Evolutionary conservation across 2,329 filamentous ascomycete genomes (phyloP), one percentile per base, ranked within the genome.

Genomic region (Penicillium sp.): DNA sequence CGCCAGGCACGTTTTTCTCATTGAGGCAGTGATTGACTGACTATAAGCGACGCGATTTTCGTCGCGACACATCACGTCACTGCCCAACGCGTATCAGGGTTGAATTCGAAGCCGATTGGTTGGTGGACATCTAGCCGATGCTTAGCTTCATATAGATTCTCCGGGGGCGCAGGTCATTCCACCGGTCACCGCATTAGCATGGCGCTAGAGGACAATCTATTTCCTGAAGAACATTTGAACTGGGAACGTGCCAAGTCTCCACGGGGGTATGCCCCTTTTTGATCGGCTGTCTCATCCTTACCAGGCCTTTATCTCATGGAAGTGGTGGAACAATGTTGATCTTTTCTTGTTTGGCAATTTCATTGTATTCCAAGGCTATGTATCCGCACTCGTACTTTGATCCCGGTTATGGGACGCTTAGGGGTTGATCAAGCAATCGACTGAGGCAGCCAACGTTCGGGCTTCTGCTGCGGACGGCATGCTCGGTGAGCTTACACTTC

Each of bases 11-110:
- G 56, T 62, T 62, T 11, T 35, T 39, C 50, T 49, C 35, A 44
- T 37, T 55, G 37, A 23, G 55, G 57, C 29, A 62, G 39, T 62
- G 56, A 62, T 57, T 59, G 59, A 59, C 56, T 54, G 19, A 26
- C 25, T 49, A 35, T 45, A 59, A 59, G 53, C 57, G 57, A 57
- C 57, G 59, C 44, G 56, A 37, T 53, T 25, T 21, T 44, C 25
- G 39, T 47, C 31, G 19, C 43, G 44, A 43, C 55, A 16, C 37
- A 43, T 51, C 52, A 56, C 50, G 50, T 51, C 55, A 58, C 45
- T 50, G 7, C 26, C 3, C 16, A 35, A 27, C 23, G 23, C 25
- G 26, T 46, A 25, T 44, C 27, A 13, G 7, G 21, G 39, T 35
- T 51, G 16, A 33, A 16, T 42, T 14, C 27, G 39, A 26, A 26